phyloP scores from a whole-genome alignment of 169 alveolate species.

The Ichthyophthirius multifiliis region DNA sequence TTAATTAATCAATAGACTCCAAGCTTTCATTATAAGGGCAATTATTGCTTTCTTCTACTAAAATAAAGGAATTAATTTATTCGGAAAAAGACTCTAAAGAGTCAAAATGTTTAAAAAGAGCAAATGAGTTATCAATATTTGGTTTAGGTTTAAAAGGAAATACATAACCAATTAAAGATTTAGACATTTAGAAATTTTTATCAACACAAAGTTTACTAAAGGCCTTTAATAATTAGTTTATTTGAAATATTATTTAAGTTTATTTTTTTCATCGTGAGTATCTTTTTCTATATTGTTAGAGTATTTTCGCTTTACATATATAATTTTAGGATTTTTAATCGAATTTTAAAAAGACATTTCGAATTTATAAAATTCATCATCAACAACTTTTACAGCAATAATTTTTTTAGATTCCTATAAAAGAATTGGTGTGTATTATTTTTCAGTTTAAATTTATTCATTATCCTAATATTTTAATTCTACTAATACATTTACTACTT shows the following conservation, averaged over 20 bases:
- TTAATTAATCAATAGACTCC: not conserved
- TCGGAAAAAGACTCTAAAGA: not conserved
- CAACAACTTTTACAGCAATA: not conserved
- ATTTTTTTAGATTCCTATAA: constrained; percentile 10
- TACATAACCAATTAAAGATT: not conserved
- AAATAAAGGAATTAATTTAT: not conserved
- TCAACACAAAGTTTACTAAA: not conserved
- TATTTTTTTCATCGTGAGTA: not conserved
- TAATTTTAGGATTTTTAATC: not conserved
- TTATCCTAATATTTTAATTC: not conserved
- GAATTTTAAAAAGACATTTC: not conserved
- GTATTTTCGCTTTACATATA: not conserved
- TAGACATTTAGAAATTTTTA: not conserved
- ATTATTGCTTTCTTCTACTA: not conserved
- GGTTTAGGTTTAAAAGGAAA: not conserved
- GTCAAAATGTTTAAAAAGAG: not conserved
- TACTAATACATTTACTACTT: not conserved
- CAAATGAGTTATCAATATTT: not conserved
- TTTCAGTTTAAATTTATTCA: not conserved
- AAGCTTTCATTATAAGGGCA: not conserved
- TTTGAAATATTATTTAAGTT: not conserved
- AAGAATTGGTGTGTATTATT: not conserved
- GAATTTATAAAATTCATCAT: constrained; percentile 18
- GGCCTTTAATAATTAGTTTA: not conserved
- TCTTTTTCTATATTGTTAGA: not conserved